phyloP scores from a whole-genome alignment of 2,329 filamentous ascomycete species.

The Venturia effusa region DNA sequence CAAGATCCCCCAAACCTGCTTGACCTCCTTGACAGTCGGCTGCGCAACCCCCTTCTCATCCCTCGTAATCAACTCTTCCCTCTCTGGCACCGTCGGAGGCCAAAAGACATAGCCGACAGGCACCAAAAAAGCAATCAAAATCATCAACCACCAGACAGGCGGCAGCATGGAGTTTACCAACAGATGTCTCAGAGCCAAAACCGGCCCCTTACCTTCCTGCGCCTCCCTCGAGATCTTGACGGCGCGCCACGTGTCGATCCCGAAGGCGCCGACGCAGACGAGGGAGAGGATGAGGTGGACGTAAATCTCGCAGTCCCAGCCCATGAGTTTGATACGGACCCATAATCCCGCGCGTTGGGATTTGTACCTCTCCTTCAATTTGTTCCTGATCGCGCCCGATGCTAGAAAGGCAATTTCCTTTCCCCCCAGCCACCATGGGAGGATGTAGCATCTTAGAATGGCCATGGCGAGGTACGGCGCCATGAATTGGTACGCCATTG shows the following conservation, averaged over 20 bases:
- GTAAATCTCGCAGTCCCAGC: constrained; percentile 2
- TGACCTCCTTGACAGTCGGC: neutral
- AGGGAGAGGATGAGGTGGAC: neutral
- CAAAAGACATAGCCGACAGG: neutral
- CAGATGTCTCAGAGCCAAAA: neutral
- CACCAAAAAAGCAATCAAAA: neutral
- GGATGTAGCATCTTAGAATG: constrained; percentile 10
- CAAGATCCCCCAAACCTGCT: neutral
- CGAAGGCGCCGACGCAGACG: neutral
- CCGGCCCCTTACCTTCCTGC: neutral
- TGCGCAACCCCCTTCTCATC: neutral
- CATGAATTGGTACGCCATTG: constrained; percentile 12
- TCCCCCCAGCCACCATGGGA: constrained; percentile 13
- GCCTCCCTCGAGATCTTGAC: neutral
- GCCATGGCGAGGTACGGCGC: constrained; percentile 12
- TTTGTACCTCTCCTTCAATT: constrained; percentile 11
- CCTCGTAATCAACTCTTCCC: neutral
- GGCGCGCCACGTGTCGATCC: neutral
- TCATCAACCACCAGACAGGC: neutral
- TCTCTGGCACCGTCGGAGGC: neutral
- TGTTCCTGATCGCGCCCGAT: constrained; percentile 8
- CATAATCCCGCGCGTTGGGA: constrained; percentile 1
- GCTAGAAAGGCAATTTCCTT: constrained; percentile 9
- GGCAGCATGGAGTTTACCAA: neutral
- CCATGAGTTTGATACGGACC: constrained; percentile 8